Base-by-base conservation (phyloP, 2,329 filamentous ascomycete species). In the Ceratocystis cubensis region DNA sequence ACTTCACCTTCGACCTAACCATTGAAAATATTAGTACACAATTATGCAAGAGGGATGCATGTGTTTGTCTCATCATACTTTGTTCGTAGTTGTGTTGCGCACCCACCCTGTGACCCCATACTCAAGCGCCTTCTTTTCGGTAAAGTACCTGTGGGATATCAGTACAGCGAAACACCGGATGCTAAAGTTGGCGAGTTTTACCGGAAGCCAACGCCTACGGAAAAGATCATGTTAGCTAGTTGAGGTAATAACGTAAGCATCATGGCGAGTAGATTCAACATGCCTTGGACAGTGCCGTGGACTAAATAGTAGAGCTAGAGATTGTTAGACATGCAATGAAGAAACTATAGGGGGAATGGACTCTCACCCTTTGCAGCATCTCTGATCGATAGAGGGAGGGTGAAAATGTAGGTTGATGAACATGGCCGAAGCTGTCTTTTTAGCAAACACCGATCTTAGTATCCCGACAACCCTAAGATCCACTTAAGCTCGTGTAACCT, bases 1-100 rank as follows among this genome's bases (percentile, higher is more conserved):
- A 87, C 91, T 76, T 96, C 92, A 30, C 93, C 93, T 73, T 90
- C 85, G 61, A 97, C 92, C 90, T 96, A 61, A 30, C 22, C 22
- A 28, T 25, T 66, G 15, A 6, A 50, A 30, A 30, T 64, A 20
- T 17, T 33, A 57, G 53, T 30, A 22, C 22, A 2, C 30, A 13
- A 30, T 13, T 15, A 57, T 30, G 10, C 53, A 22, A 57, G 22
- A 44, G 7, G 45, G n/a, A 5, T 61, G 57, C 15, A 20, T 28
- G 20, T 61, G n/a, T 3, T 30, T 63, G 7, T 13, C n/a, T 10
- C 4, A 37, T 70, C 37, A 53, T 70, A 81, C 84, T 75, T 84
- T 84, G 69, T 81, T 79, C 67, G 82, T 78, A 1, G 76, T 71
- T 0, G 81, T 83, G 71, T 87, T 87, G 45, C 80, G 76, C 65